Base-by-base conservation (phyloP, 306 rosid species). In the Cucurbita moschata region DNA sequence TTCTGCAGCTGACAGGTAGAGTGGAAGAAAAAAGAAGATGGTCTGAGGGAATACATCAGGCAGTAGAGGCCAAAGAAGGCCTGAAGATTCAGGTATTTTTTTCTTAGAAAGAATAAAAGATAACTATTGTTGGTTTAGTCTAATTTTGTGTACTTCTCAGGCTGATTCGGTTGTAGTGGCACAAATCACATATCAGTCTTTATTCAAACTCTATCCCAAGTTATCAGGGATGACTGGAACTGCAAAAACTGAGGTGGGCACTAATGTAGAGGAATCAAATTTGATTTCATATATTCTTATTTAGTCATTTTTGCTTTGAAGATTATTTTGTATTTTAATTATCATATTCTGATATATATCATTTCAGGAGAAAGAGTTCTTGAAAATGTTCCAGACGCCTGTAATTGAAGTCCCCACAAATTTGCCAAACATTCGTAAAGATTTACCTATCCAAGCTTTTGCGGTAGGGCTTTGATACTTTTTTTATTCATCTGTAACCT, bases 31-130 rank as follows among this genome's bases (percentile, higher is more conserved):
- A 90, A 85, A 87, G 95, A 83, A 85, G 98, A 83, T 94, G 98
- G 98, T 94, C 97, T 80, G 97, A 94, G 68, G 98, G 98, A 65
- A 87, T 94, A 82, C 98, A 94, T 80, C 98, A 94, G 83, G 98
- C 98, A 77, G 97, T 89, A 69, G 97, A 94, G 87, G 98, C 96
- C 79, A 94, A 94, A 85, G 98, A 94, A 90, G 90, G 97, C 77
- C 74, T 90, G 72, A 86, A 94, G 81, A 94, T 94, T 86, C 90
- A 90, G 98, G 97, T 94, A 77, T 70, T 69, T 54, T 55, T 55
- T 69, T 77, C 56, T 51, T 23, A 11, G 40, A 67, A 46, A 67
- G 72, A 12, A 12, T 12, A 46, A 18, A 61, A 42, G 56, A 35
- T 30, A 59, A 60, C 56, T 35, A 56, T 0, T 71, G 39, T 79